Conservation (phyloP, 2,329 filamentous ascomycete species). For the Venturia asperata region DNA sequence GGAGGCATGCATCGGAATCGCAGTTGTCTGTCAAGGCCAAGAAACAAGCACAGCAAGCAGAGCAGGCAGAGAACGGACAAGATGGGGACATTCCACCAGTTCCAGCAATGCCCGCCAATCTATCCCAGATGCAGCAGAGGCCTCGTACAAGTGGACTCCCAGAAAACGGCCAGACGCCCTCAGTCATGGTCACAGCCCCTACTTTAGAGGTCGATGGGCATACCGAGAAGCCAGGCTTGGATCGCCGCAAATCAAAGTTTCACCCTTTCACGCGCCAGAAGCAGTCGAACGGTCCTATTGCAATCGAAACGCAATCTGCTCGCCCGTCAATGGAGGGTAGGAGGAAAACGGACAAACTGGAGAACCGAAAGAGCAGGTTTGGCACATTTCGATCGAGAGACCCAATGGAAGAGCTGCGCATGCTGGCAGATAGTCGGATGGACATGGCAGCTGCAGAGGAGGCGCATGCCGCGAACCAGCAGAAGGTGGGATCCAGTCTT, state of each 20-base stretch:
- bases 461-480: slow-evolving; percentile 24
- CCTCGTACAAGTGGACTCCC: slow-evolving; percentile 25
- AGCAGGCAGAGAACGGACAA: slow-evolving; percentile 52
- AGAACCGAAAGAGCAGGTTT: slow-evolving; percentile 18
- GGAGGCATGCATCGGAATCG: slow-evolving; percentile 88
- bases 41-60: slow-evolving; percentile 52
- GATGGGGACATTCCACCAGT: slow-evolving; percentile 37
- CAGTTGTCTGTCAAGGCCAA: slow-evolving; percentile 73
- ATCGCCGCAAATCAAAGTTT: slow-evolving; percentile 29
- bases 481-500: slow-evolving; percentile 42
- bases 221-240: slow-evolving; percentile 16
- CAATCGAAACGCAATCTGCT: slow-evolving; percentile 18
- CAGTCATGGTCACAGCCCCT: slow-evolving; percentile 87
- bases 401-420: slow-evolving; percentile 17
- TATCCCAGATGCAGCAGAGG: slow-evolving; percentile 22
- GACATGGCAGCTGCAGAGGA: slow-evolving; percentile 1
- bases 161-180: slow-evolving; percentile 39
- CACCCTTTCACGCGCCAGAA: slow-evolving; percentile 32
- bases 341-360: slow-evolving; percentile 15
- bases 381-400: slow-evolving; percentile 17
- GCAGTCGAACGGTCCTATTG: slow-evolving; percentile 20
- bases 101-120: slow-evolving; percentile 35
- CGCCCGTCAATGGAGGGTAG: slow-evolving; percentile 11
- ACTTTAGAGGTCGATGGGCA: slow-evolving; percentile 46
- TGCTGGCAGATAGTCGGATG: slow-evolving; percentile 52